Conservation (phyloP, 805 yeast species). For the Candida ortonii region DNA sequence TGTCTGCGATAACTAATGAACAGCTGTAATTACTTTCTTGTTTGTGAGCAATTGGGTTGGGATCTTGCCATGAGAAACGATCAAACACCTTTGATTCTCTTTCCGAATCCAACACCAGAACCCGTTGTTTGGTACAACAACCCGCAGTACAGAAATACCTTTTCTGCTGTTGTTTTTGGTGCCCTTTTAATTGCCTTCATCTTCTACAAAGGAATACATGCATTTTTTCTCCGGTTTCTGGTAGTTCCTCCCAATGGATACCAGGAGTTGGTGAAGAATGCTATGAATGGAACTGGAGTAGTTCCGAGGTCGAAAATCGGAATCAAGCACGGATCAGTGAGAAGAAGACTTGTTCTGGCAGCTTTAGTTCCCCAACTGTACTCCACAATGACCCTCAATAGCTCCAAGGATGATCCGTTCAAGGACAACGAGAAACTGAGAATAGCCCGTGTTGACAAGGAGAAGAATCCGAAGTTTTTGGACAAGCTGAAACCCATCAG, state of each 20-base stretch:
- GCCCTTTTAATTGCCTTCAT: slow-evolving; percentile 7
- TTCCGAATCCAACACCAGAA: slow-evolving; percentile 9
- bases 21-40: too few relatives aligned
- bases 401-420: too few relatives aligned
- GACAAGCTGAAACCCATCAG: slow-evolving; percentile 25
- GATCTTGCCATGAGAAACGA: too few relatives aligned
- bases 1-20: neutral
- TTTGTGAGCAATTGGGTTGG: too few relatives aligned
- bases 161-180: slow-evolving; percentile 9
- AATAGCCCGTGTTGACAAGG: slow-evolving; percentile 28
- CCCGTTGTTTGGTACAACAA: slow-evolving; percentile 13
- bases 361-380: slow-evolving; percentile 30
- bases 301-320: slow-evolving; percentile 25
- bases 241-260: slow-evolving; percentile 30
- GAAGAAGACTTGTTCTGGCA: slow-evolving; percentile 34
- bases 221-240: slow-evolving; percentile 24
- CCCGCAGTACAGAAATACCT: slow-evolving; percentile 7
- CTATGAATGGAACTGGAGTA: slow-evolving; percentile 21
- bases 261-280: slow-evolving; percentile 23
- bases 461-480: slow-evolving; percentile 18
- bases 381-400: slow-evolving; percentile 35
- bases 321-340: slow-evolving; percentile 24
- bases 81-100: slow-evolving; percentile 17
- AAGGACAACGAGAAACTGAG: slow-evolving; percentile 21
- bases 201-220: slow-evolving; percentile 18